These are phyloP conservation scores for Phyllosticta ampelicida DNA, from an alignment of 2,329 filamentous ascomycete species.

Conservation along the genomic window DNA sequence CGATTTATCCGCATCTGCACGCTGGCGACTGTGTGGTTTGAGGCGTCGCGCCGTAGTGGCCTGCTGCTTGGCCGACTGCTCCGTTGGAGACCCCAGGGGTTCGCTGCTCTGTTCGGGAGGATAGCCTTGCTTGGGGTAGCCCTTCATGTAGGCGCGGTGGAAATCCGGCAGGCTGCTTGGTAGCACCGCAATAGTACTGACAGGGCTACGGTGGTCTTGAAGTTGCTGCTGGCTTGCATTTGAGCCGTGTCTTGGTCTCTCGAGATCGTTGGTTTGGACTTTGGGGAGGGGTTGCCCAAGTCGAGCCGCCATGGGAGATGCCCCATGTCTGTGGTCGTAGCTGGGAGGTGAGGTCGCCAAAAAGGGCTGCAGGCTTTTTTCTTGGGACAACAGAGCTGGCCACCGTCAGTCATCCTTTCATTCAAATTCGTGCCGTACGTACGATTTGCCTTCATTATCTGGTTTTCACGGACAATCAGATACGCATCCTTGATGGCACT, in stretches of 20 bases:
- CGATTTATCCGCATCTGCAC: constrained; percentile 53
- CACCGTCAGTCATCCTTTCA: constrained; percentile 1
- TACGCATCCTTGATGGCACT: constrained; percentile 99
- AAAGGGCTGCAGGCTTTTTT: constrained; percentile 42
- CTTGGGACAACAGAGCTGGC: constrained; percentile 44
- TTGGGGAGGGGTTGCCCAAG: constrained; percentile 21
- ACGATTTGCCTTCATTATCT: constrained; percentile 93
- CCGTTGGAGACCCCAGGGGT: constrained; percentile 34
- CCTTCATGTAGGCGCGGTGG: constrained; percentile 82
- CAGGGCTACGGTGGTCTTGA: constrained; percentile 31
- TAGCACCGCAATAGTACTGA: constrained; percentile 80
- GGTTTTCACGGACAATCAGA: constrained; percentile 94
- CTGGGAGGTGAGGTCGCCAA: constrained; percentile 46
- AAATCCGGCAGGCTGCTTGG: constrained; percentile 85
- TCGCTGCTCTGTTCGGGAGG: constrained; percentile 25
- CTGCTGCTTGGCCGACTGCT: constrained; percentile 55
- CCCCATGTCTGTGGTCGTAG: constrained; percentile 30
- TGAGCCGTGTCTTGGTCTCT: constrained; percentile 34
- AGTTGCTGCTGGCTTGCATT: constrained; percentile 28
- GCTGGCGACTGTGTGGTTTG: constrained; percentile 71
- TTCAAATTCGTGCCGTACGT: constrained; percentile 37
- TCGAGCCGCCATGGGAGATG: constrained; percentile 23
- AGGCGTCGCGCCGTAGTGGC: constrained; percentile 70
- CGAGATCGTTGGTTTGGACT: constrained; percentile 18
- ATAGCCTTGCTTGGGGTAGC: constrained; percentile 32